Evolutionary conservation across 306 rosid species (phyloP).

Genomic region (Inga oerstediana): DNA sequence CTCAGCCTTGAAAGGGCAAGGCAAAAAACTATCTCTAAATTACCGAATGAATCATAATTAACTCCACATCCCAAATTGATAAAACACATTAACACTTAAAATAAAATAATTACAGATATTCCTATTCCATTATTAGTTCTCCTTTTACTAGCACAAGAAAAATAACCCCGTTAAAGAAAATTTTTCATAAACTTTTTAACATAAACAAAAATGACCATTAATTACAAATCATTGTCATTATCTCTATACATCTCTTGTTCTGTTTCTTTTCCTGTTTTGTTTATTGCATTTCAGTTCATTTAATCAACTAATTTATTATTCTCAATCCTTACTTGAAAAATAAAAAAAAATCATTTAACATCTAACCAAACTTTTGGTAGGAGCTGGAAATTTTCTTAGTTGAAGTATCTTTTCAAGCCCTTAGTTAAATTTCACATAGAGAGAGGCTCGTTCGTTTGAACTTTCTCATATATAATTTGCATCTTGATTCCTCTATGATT

Average conservation of each 20-base stretch:
- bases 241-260: background rate
- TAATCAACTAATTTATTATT: background rate
- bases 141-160: slow-evolving; percentile 4
- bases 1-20: background rate
- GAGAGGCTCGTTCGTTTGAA: background rate
- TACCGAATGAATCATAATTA: background rate
- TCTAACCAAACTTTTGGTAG: background rate
- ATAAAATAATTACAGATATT: background rate
- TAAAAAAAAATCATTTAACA: background rate
- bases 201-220: background rate
- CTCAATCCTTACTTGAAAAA: slow-evolving; percentile 8
- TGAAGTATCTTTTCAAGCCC: background rate
- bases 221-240: background rate
- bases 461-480: background rate
- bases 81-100: background rate
- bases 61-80: background rate
- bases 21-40: background rate
- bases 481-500: background rate
- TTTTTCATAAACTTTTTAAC: background rate
- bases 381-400: background rate
- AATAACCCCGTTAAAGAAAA: slow-evolving; percentile 12
- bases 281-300: background rate
- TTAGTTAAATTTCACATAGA: background rate
- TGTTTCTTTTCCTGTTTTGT: background rate
- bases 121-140: background rate